Base-by-base conservation (phyloP, 441 rosid species). In the Manihot esculenta region DNA sequence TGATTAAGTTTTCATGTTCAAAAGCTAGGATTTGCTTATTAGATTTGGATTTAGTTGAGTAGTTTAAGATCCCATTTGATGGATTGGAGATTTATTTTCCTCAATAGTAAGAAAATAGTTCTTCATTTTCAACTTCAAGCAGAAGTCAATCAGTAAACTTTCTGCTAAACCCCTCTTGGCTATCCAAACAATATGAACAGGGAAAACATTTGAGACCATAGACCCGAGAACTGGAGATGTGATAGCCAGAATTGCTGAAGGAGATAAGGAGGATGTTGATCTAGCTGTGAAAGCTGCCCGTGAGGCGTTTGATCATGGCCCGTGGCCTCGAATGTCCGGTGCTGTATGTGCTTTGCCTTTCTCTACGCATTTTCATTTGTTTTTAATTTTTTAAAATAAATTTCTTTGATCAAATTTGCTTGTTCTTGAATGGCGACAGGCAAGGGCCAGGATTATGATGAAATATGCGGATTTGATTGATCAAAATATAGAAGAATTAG, bases 311-410 rank as follows among this genome's bases (percentile, higher is more conserved):
- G 96, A 93, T 48, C 60, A 81, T 63, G 98, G 98, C 10, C 92
- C 92, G 9, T 91, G 98, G 97, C 95, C 98, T 10, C 94, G 97
- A 68, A 61, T 89, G 70, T 56, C 90, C 27, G 96, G 96, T 57
- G 63, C 60, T 48, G 97, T 89, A 80, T 17, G 96, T 2, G 7
- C 41, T 35, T 35, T 35, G 5, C 0, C 41, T 35, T 35, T 35
- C 41, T 35, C 7, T 35, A 35, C 5, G 41, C 41, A 30, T 30
- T 30, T 35, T 35, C 0, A 6, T 30, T 72, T 0, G 1, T 24
- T 7, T 54, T 30, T 50, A 13, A 24, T 12, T 5, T 59, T 7
- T 3, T 7, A 0, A 35, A 7, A 4, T 35, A 2, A 35, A 35
- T 35, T 4, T 35, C 0, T 4, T 2, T 35, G 41, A 35, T 35